A percentile compares a stretch with the other conserved stretches of the same genome.
Evolutionary conservation across 352 stramenopile genomes (phyloP).

Genomic region (Phytophthora uliginosa): DNA sequence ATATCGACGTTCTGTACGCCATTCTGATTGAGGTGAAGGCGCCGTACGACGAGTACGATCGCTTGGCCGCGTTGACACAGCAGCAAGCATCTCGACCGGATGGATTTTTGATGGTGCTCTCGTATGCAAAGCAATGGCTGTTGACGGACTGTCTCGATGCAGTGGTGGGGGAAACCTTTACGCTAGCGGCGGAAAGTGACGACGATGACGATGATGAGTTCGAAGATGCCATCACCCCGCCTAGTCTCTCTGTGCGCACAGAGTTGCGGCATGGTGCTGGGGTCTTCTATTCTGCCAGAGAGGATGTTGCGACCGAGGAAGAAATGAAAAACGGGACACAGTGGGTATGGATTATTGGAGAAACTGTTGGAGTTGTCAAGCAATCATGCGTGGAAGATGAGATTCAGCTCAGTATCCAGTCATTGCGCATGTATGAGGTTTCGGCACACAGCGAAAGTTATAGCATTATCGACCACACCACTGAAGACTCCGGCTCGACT

Average conservation of each 20-base stretch:
- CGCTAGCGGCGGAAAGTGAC: slow-evolving; percentile 58
- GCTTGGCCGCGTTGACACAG: slow-evolving; percentile 73
- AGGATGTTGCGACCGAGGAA: slow-evolving; percentile 15
- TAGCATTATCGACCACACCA: slow-evolving; percentile 51
- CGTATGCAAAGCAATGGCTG: slow-evolving; percentile 90
- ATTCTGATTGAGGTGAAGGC: slow-evolving; percentile 91
- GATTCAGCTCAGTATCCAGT: slow-evolving; percentile 69
- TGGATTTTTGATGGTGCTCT: slow-evolving; percentile 86
- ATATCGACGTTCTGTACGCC: slow-evolving; percentile 88
- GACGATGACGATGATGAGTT: slow-evolving; percentile 89
- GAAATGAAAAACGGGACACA: slow-evolving; percentile 27
- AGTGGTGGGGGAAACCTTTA: slow-evolving; percentile 57
- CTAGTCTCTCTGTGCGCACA: slow-evolving; percentile 73
- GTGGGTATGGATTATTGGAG: slow-evolving; percentile 73
- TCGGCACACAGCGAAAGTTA: slow-evolving; percentile 38
- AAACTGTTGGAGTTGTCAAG: slow-evolving; percentile 63
- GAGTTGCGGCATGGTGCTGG: slow-evolving; percentile 55
- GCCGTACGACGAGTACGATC: slow-evolving; percentile 89
- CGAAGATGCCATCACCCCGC: slow-evolving; percentile 88
- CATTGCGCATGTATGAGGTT: slow-evolving; percentile 70
- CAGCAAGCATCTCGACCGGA: slow-evolving; percentile 81
- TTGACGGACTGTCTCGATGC: slow-evolving; percentile 82
- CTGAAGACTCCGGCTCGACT: slow-evolving; percentile 16
- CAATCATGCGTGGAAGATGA: slow-evolving; percentile 91
- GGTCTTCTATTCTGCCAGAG: slow-evolving; percentile 65